Conservation (phyloP, 345 rosid genomes). For the Bruguiera parviflora region DNA sequence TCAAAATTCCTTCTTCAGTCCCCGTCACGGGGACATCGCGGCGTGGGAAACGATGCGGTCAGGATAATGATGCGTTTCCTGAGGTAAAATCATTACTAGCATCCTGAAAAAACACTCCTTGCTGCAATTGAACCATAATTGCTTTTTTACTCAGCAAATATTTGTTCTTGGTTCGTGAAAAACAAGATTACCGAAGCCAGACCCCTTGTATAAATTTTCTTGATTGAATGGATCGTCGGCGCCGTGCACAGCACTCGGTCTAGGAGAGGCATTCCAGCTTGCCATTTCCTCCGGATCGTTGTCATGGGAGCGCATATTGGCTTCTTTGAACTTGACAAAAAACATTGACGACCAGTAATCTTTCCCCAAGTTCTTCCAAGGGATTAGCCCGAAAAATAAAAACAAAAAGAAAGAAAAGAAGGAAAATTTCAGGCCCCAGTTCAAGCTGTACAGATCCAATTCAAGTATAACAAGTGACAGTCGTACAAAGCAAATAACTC, state of each 20-base stretch:
- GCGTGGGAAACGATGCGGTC: neutral
- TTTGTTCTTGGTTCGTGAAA: neutral
- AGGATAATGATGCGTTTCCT: neutral
- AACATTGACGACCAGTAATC: conserved; percentile 82
- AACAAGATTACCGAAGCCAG: conserved; percentile 15
- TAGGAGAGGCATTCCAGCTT: conserved; percentile 69
- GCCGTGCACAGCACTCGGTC: conserved; percentile 69
- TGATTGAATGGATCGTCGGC: conserved; percentile 80
- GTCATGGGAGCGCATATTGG: conserved; percentile 32
- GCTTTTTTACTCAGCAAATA: neutral
- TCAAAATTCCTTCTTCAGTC: neutral
- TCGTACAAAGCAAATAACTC: neutral
- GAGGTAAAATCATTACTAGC: neutral
- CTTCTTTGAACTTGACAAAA: conserved; percentile 74
- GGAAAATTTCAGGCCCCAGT: neutral
- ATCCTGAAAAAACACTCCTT: neutral
- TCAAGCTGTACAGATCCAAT: too few species aligned
- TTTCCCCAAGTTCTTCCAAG: conserved; percentile 62
- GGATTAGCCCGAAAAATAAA: too few species aligned
- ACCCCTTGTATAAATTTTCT: conserved; percentile 51
- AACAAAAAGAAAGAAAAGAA: conserved; percentile 4
- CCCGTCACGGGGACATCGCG: neutral
- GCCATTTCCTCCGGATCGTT: conserved; percentile 45
- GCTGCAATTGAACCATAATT: neutral
- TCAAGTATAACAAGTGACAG: neutral